These are phyloP conservation scores for Microbotryum intermedium DNA, from an alignment of 1,284 basidiomycete genomes.

Conservation along the genomic window DNA sequence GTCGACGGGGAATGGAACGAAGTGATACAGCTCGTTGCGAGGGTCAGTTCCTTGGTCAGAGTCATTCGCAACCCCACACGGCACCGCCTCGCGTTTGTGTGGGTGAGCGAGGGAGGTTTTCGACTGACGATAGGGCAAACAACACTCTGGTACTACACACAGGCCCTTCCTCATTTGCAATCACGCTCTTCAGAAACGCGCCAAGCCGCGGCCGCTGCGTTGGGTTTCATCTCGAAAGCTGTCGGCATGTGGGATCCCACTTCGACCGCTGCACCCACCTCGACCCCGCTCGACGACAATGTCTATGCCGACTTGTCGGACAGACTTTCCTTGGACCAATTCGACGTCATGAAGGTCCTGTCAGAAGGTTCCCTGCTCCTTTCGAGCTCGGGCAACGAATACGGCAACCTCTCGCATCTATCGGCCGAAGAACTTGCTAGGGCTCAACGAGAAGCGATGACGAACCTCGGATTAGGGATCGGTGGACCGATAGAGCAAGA, in stretches of 20 bases:
- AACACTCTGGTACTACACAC: not conserved
- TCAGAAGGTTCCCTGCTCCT: constrained; percentile 40
- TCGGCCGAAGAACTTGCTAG: constrained; percentile 38
- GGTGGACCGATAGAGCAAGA: constrained; percentile 36
- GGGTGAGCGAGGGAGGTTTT: not conserved
- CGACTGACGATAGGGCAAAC: not conserved
- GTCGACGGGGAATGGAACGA: constrained; percentile 67
- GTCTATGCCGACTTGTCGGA: not conserved
- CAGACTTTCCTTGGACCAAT: constrained; percentile 34
- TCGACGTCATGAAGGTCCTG: constrained; percentile 38
- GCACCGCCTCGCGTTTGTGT: not conserved
- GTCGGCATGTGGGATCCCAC: constrained; percentile 73
- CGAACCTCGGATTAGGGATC: constrained; percentile 36
- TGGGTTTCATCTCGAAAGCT: constrained; percentile 74
- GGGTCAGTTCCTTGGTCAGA: constrained; percentile 47
- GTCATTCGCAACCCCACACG: not conserved
- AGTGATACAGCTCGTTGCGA: constrained; percentile 68
- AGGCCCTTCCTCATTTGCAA: constrained; percentile 80
- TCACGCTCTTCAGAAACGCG: constrained; percentile 81
- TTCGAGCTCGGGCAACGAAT: constrained; percentile 41
- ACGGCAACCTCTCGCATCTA: constrained; percentile 34
- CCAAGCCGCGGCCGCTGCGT: constrained; percentile 68
- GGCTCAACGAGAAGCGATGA: constrained; percentile 40
- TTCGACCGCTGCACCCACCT: constrained; percentile 18
- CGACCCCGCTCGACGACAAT: not conserved